phyloP scores from a whole-genome alignment of 148 eudicot species.

The Camellia sinensis region DNA sequence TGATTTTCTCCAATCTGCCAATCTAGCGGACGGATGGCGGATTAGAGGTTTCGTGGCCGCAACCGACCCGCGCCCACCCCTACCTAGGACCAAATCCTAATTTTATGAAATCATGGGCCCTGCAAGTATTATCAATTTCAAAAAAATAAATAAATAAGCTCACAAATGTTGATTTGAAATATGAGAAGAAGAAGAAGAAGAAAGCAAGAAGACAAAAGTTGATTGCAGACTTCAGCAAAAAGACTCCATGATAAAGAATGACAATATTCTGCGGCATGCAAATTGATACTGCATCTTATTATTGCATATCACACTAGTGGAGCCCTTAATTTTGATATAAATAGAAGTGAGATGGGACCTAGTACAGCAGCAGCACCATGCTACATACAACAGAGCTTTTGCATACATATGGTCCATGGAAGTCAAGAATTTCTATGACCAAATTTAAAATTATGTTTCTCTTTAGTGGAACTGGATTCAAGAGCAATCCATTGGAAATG shows the following conservation, averaged over 20 bases:
- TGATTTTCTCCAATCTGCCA: no score
- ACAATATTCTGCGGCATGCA: background rate
- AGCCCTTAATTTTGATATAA: background rate
- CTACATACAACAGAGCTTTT: background rate
- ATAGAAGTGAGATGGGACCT: background rate
- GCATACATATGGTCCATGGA: background rate
- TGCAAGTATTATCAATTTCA: constrained; percentile 26
- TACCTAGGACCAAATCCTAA: constrained; percentile 53
- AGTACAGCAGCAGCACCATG: background rate
- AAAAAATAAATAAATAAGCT: no score
- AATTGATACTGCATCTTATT: no score
- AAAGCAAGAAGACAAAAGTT: background rate
- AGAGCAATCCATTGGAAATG: background rate
- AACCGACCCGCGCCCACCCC: no score
- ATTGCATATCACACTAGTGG: background rate
- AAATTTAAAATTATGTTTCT: background rate
- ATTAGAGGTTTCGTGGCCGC: no score
- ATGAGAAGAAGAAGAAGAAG: no score
- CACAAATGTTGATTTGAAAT: no score
- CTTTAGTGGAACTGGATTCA: background rate
- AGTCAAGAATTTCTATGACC: background rate
- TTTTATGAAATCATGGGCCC: constrained; percentile 67
- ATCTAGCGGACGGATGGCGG: no score
- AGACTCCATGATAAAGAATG: background rate
- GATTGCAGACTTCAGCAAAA: background rate